A percentile compares a stretch with the other conserved stretches of the same genome.
Conservation (phyloP, 2,329 filamentous ascomycete genomes). For the Fusarium tupiense region DNA sequence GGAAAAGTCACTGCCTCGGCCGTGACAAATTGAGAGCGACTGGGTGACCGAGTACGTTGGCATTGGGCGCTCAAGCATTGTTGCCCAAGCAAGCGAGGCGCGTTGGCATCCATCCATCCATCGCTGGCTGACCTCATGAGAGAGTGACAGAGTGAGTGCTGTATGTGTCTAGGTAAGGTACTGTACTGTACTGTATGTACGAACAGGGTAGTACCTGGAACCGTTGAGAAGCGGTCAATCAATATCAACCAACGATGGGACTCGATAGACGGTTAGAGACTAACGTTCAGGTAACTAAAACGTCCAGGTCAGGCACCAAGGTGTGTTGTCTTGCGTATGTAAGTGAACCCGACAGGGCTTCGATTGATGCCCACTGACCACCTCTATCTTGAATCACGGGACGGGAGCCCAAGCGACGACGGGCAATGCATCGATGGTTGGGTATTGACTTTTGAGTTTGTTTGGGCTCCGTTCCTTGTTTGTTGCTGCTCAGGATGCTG, state of each 20-base stretch:
- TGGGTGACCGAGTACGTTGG: conserved; percentile 47
- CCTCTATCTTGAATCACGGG: conserved; percentile 30
- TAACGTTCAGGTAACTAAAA: background rate
- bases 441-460: conserved; percentile 1
- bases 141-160: conserved; percentile 28
- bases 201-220: conserved; percentile 48
- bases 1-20: conserved; percentile 15
- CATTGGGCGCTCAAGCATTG: conserved; percentile 43
- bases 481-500: background rate
- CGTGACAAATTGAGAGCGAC: conserved; percentile 29
- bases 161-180: background rate
- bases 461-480: conserved; percentile 8
- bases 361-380: conserved; percentile 44
- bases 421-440: background rate
- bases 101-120: conserved; percentile 30
- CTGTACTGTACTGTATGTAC: background rate
- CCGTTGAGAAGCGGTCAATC: conserved; percentile 48
- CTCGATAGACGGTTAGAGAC: conserved; percentile 10
- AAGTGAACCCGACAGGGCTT: conserved; percentile 42
- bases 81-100: conserved; percentile 44
- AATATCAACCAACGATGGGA: conserved; percentile 28
- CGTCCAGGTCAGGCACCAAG: conserved; percentile 44
- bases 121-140: conserved; percentile 38
- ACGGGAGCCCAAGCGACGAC: background rate
- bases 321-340: conserved; percentile 34